These are phyloP conservation scores for Saccharum officinarum DNA, from an alignment of 176 grass and related monocot genomes.

Conservation along the genomic window DNA sequence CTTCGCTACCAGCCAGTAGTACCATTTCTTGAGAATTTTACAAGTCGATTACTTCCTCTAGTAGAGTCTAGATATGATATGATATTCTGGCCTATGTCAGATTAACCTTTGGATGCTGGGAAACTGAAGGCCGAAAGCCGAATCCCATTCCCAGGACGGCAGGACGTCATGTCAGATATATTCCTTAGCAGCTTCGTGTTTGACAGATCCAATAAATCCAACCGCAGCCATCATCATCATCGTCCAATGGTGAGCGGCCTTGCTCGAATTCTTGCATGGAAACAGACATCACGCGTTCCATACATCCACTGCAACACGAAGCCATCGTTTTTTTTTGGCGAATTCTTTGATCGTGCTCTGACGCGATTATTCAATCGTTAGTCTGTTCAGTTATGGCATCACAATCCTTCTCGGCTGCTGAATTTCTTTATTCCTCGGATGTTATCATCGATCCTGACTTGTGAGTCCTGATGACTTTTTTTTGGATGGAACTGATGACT, in stretches of 20 bases:
- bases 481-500: background rate
- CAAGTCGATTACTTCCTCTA: background rate
- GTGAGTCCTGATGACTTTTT: slow-evolving; percentile 2
- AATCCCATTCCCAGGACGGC: background rate
- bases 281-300: background rate
- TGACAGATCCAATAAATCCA: slow-evolving; percentile 38
- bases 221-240: background rate
- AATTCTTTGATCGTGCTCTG: background rate
- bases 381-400: slow-evolving; percentile 34
- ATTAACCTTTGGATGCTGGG: background rate
- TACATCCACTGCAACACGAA: background rate
- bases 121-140: background rate
- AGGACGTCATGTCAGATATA: slow-evolving; percentile 18
- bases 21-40: background rate
- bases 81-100: background rate
- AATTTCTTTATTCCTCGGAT: slow-evolving; percentile 31
- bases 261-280: background rate
- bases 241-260: no score
- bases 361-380: background rate
- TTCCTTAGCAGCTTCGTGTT: slow-evolving; percentile 8
- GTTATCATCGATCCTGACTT: background rate
- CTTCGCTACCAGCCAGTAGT: background rate
- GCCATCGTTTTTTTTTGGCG: background rate
- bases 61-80: background rate
- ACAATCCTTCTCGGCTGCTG: slow-evolving; percentile 5